Conservation (phyloP, 1,284 basidiomycete genomes). For the Cryptococcus wingfieldii region DNA sequence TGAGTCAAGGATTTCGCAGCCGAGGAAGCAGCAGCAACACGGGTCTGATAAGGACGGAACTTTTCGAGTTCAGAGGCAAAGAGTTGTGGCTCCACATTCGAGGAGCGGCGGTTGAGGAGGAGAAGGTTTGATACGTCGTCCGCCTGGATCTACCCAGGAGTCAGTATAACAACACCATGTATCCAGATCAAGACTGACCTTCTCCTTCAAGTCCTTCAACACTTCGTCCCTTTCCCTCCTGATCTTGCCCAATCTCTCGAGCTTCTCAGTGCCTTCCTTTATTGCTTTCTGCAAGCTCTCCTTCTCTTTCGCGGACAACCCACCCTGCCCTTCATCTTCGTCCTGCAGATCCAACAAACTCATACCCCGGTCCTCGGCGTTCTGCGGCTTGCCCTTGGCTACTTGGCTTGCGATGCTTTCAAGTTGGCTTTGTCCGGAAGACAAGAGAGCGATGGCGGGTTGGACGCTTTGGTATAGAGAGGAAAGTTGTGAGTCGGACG, state of each 20-base stretch:
- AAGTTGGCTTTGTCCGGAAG: conserved; percentile 50
- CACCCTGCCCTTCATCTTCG: conserved; percentile 54
- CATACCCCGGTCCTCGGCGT: conserved; percentile 51
- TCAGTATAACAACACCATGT: neutral
- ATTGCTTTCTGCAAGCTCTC: conserved; percentile 64
- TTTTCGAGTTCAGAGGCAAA: conserved; percentile 94
- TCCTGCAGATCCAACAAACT: conserved; percentile 58
- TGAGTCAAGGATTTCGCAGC: conserved; percentile 69
- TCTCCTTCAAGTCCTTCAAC: conserved; percentile 86
- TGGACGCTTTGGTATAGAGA: conserved; percentile 69
- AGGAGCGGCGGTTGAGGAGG: conserved; percentile 82
- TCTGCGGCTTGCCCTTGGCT: conserved; percentile 51
- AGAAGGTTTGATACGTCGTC: conserved; percentile 96
- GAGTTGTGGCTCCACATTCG: conserved; percentile 75
- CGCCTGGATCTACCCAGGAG: conserved; percentile 67
- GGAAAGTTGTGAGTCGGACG: conserved; percentile 72
- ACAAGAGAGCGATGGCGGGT: conserved; percentile 64
- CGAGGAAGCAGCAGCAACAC: conserved; percentile 68
- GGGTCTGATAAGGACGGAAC: conserved; percentile 84
- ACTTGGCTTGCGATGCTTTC: conserved; percentile 65
- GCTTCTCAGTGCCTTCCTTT: conserved; percentile 68
- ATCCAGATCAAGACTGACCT: conserved; percentile 23
- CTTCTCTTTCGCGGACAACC: conserved; percentile 55
- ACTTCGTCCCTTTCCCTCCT: conserved; percentile 78
- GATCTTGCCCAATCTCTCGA: conserved; percentile 74